Percentiles rank a stretch among this genome's conserved stretches.
phyloP scores from a whole-genome alignment of 768 basidiomycete species.

The Boletales sp. region DNA sequence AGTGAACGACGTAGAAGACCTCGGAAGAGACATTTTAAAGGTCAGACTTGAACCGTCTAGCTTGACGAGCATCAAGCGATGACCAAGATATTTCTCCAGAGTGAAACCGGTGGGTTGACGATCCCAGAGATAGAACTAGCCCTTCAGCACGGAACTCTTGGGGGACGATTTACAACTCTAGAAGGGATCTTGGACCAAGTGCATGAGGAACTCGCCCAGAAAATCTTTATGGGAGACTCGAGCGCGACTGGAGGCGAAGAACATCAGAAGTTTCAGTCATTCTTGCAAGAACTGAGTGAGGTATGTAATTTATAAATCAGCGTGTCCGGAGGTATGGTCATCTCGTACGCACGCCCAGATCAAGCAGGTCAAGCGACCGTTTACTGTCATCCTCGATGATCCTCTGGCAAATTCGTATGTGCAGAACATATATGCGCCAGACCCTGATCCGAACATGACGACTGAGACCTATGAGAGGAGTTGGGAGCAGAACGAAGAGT shows the following conservation, averaged over 20 bases:
- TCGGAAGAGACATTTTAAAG: constrained; percentile 92
- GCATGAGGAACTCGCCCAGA: constrained; percentile 90
- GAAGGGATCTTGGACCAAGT: constrained; percentile 94
- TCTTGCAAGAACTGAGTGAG: constrained; percentile 75
- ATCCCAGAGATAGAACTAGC: constrained; percentile 96
- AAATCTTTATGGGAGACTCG: constrained; percentile 80
- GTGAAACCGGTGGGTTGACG: constrained; percentile 83
- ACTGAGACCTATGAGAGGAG: constrained; percentile 80
- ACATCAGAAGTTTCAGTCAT: constrained; percentile 62
- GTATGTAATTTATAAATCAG: constrained; percentile 28
- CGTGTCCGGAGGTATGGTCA: neutral
- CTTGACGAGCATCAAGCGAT: neutral
- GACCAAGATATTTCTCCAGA: constrained; percentile 43
- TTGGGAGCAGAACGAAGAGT: constrained; percentile 90
- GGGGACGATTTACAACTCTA: constrained; percentile 95
- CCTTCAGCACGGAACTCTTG: constrained; percentile 89
- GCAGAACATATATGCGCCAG: constrained; percentile 96
- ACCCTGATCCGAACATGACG: constrained; percentile 91
- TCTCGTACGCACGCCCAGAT: constrained; percentile 41
- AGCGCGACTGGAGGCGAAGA: constrained; percentile 37
- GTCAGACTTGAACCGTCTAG: constrained; percentile 38
- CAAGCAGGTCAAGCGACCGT: constrained; percentile 72
- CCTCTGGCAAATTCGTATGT: constrained; percentile 94
- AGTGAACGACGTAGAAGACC: constrained; percentile 89
- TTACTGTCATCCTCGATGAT: constrained; percentile 93